phyloP scores from a whole-genome alignment of 1,139 yeast species.

The Protomyces macrosporus region DNA sequence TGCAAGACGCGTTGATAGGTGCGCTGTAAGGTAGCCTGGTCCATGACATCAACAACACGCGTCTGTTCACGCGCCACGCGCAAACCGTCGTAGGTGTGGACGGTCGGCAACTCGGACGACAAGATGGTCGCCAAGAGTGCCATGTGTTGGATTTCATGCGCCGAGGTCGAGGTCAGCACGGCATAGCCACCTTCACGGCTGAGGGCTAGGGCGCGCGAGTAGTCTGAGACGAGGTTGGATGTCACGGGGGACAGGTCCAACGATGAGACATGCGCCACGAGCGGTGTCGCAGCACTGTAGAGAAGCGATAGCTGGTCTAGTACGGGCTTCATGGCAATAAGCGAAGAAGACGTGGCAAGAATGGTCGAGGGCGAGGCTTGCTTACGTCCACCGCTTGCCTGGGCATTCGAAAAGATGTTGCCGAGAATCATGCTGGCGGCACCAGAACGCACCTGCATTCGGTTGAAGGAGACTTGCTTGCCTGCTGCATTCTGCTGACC shows the following conservation, averaged over 20 bases:
- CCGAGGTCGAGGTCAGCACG: constrained; percentile 63
- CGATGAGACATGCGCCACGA: constrained; percentile 67
- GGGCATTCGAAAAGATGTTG: constrained; percentile 46
- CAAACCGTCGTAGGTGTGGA: constrained; percentile 77
- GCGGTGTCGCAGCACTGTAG: constrained; percentile 36
- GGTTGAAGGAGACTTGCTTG: constrained; percentile 52
- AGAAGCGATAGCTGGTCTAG: constrained; percentile 43
- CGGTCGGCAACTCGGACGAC: constrained; percentile 56
- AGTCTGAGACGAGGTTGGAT: constrained; percentile 58
- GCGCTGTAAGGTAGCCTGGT: constrained; percentile 44
- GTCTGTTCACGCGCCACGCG: constrained; percentile 56
- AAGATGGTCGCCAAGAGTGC: constrained; percentile 62
- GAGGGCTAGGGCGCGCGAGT: constrained; percentile 55
- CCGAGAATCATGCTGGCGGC: constrained; percentile 79
- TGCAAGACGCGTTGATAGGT: constrained; percentile 31
- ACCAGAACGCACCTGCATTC: constrained; percentile 74
- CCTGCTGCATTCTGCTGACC: constrained; percentile 53
- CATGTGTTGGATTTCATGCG: constrained; percentile 62
- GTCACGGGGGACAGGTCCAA: constrained; percentile 57
- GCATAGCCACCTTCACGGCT: constrained; percentile 65
- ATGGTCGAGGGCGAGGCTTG: constrained; percentile 41
- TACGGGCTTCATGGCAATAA: constrained; percentile 61
- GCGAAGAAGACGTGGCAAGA: constrained; percentile 62
- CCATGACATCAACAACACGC: constrained; percentile 47
- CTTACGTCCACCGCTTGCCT: constrained; percentile 31